Conservation (phyloP, 2,329 filamentous ascomycete genomes). For the Hypoxylon sp. region DNA sequence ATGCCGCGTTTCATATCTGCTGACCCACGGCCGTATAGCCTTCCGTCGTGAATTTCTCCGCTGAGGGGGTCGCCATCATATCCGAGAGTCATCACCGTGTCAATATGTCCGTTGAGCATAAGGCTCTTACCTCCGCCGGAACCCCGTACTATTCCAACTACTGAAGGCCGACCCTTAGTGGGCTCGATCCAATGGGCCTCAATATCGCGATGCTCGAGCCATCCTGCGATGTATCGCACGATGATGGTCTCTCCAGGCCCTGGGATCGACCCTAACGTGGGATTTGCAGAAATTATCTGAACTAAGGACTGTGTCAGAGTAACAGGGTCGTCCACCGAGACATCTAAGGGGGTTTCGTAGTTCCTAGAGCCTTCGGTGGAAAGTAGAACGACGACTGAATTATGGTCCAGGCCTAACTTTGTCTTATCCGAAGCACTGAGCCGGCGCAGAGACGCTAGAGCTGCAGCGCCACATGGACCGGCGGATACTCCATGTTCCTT, state of each 20-base stretch:
- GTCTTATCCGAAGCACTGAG: conserved; percentile 49
- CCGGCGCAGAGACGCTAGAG: conserved; percentile 65
- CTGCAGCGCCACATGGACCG: conserved; percentile 66
- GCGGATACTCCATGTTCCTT: conserved; percentile 56
- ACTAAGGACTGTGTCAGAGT: conserved; percentile 62
- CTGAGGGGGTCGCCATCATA: conserved; percentile 64
- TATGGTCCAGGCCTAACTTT: conserved; percentile 56
- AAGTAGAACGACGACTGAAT: conserved; percentile 73
- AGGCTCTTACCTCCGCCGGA: conserved; percentile 63
- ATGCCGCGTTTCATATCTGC: conserved; percentile 68
- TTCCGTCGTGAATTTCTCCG: conserved; percentile 58
- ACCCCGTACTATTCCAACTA: conserved; percentile 65
- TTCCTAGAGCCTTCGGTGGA: conserved; percentile 73
- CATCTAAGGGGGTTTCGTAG: conserved; percentile 61
- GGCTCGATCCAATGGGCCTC: conserved; percentile 66
- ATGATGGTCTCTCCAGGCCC: conserved; percentile 64
- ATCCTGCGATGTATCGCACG: conserved; percentile 63
- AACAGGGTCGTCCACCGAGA: conserved; percentile 47
- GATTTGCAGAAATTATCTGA: conserved; percentile 66
- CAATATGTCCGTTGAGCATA: conserved; percentile 69
- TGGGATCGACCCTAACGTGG: conserved; percentile 58
- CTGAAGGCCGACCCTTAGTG: conserved; percentile 63
- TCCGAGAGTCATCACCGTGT: conserved; percentile 65
- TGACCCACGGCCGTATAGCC: conserved; percentile 63
- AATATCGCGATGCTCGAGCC: conserved; percentile 67